Conservation (phyloP, 805 yeast genomes). For the Lipomyces japonicus region DNA sequence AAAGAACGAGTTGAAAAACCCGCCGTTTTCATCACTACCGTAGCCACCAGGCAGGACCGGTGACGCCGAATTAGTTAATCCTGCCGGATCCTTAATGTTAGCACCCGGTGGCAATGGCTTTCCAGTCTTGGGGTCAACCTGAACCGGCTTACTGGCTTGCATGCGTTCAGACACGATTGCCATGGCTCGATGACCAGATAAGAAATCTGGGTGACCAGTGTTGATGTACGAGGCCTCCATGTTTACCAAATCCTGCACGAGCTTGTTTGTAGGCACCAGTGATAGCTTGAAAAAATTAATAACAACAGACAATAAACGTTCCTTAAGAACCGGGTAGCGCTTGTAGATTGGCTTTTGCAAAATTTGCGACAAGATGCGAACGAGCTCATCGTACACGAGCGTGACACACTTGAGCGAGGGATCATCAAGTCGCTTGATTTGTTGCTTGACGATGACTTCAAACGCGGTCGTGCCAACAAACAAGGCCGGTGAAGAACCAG, state of each 20-base stretch:
- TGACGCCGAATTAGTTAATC: slow-evolving; percentile 6
- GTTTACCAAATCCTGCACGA: slow-evolving; percentile 75
- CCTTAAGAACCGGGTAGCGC: slow-evolving; percentile 88
- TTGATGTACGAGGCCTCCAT: slow-evolving; percentile 93
- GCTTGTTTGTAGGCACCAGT: slow-evolving; percentile 76
- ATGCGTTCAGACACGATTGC: slow-evolving; percentile 83
- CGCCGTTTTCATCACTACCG: slow-evolving; percentile 54
- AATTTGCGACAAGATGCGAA: slow-evolving; percentile 81
- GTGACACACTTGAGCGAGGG: slow-evolving; percentile 86
- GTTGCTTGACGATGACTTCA: slow-evolving; percentile 92
- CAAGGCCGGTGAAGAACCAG: slow-evolving; percentile 93
- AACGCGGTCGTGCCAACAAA: slow-evolving; percentile 97
- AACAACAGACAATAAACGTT: slow-evolving; percentile 74
- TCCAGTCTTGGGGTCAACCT: slow-evolving; percentile 85
- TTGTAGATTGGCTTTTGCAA: slow-evolving; percentile 74
- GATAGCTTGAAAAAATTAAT: slow-evolving; percentile 76
- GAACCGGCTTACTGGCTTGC: slow-evolving; percentile 69
- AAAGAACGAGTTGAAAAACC: slow-evolving; percentile 95
- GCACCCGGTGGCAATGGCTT: slow-evolving; percentile 52
- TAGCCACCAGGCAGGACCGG: slow-evolving; percentile 28
- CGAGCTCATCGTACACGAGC: slow-evolving; percentile 89
- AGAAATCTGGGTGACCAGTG: slow-evolving; percentile 95
- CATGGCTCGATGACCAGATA: slow-evolving; percentile 94
- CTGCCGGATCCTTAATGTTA: slow-evolving; percentile 26
- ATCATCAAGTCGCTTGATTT: slow-evolving; percentile 89